Conservation (phyloP, 371 early-diverging fungal genomes). For the Mortierella sp. region DNA sequence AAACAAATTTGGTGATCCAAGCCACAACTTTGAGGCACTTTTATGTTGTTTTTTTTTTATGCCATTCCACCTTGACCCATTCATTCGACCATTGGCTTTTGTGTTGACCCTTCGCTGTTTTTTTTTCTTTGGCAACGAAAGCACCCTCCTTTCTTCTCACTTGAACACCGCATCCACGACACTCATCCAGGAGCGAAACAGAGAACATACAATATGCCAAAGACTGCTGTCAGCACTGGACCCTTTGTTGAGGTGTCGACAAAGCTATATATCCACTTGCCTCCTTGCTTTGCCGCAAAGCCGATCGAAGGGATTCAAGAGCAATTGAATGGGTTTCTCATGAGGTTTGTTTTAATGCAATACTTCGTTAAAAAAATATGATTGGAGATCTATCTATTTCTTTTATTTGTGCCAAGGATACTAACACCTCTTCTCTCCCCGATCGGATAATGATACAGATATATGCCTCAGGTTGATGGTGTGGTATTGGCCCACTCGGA, state of each 20-base stretch:
- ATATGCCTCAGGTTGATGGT: slow-evolving; percentile 89
- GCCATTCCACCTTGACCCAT: not conserved
- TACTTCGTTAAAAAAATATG: not conserved
- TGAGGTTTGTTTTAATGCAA: slow-evolving; percentile 69
- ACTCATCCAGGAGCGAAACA: slow-evolving; percentile 1
- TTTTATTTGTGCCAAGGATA: not conserved
- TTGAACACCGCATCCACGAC: not conserved
- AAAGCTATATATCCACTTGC: slow-evolving; percentile 77
- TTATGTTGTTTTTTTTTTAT: slow-evolving; percentile 17
- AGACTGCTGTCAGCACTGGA: slow-evolving; percentile 23
- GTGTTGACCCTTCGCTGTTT: not conserved
- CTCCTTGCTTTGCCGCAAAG: slow-evolving; percentile 80
- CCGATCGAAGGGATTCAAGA: slow-evolving; percentile 82
- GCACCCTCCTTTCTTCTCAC: not conserved
- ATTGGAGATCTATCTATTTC: not conserved
- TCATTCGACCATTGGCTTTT: slow-evolving; percentile 18
- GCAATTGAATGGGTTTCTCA: slow-evolving; percentile 86
- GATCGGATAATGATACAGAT: slow-evolving; percentile 59
- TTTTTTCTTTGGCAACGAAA: not conserved
- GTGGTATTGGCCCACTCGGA: slow-evolving; percentile 88
- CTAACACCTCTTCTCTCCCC: not conserved
- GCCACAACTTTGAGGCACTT: slow-evolving; percentile 22
- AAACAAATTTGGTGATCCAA: slow-evolving; percentile 21
- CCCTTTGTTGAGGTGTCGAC: slow-evolving; percentile 72
- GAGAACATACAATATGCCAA: slow-evolving; percentile 23